Conservation (phyloP, 768 basidiomycete species). For the Sporobolomyces pararoseus region DNA sequence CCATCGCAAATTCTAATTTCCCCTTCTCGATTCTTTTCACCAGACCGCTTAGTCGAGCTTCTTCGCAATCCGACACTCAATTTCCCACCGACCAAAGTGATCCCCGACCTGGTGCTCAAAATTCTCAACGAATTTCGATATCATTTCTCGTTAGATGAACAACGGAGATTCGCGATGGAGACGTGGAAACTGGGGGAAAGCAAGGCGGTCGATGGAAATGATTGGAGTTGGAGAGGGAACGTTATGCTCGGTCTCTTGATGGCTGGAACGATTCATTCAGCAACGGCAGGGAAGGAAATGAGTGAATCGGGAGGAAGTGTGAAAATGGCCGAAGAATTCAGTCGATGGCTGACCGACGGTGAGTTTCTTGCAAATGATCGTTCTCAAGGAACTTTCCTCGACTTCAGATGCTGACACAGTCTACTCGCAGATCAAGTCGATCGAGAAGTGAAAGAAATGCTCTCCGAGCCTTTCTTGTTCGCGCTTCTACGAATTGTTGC, state of each 20-base stretch:
- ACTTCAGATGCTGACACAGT: neutral
- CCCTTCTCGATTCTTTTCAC: neutral
- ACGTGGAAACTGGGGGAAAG: neutral
- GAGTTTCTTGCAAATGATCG: too few species aligned
- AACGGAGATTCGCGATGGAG: neutral
- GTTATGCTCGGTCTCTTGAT: slow-evolving; percentile 10
- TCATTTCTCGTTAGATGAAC: neutral
- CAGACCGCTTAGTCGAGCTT: neutral
- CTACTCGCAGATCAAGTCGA: neutral
- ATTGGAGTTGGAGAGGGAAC: neutral
- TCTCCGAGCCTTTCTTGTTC: slow-evolving; percentile 12
- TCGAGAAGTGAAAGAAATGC: neutral
- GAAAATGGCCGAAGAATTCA: neutral
- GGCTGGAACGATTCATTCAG: slow-evolving; percentile 19
- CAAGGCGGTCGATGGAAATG: neutral
- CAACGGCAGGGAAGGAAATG: neutral
- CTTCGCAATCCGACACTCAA: neutral
- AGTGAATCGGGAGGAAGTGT: neutral
- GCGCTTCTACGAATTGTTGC: slow-evolving; percentile 20
- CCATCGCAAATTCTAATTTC: neutral
- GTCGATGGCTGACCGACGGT: neutral
- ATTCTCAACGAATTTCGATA: slow-evolving; percentile 11
- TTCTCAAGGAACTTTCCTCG: too few species aligned
- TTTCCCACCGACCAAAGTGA: neutral
- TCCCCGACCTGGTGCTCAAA: slow-evolving; percentile 1